Evolutionary conservation across 2,329 filamentous ascomycete species (phyloP).

Genomic region (Aspergillus chevalieri): DNA sequence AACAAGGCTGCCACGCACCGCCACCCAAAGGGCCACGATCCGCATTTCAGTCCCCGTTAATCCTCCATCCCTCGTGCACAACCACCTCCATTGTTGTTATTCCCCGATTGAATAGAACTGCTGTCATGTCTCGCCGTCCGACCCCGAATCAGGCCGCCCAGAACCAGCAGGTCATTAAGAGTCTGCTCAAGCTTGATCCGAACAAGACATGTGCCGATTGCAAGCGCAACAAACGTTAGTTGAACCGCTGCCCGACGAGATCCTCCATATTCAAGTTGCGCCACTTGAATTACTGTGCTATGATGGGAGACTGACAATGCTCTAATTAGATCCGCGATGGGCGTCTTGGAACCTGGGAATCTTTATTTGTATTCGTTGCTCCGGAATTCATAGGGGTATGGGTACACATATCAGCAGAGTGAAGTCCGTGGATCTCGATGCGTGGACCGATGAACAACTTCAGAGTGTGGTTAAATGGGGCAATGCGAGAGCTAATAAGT

Average conservation of each 20-base stretch:
- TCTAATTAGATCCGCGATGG: constrained; percentile 78
- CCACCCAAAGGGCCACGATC: constrained; percentile 7
- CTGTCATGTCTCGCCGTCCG: constrained; percentile 44
- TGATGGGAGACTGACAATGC: constrained; percentile 11
- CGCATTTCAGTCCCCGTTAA: constrained; percentile 25
- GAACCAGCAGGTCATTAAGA: constrained; percentile 92
- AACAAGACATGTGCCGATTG: constrained; percentile 98
- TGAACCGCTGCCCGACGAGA: constrained; percentile 7
- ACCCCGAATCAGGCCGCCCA: constrained; percentile 82
- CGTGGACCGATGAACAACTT: constrained; percentile 97
- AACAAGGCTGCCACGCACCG: not conserved
- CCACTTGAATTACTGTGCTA: too few species aligned
- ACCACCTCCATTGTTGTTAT: not conserved
- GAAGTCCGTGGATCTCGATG: constrained; percentile 95
- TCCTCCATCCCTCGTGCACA: constrained; percentile 12
- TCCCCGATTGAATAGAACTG: not conserved
- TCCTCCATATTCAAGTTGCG: not conserved
- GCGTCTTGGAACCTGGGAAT: constrained; percentile 97
- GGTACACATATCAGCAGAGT: constrained; percentile 97
- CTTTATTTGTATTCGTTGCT: constrained; percentile 97
- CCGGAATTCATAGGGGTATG: constrained; percentile 97
- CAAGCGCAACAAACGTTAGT: constrained; percentile 94
- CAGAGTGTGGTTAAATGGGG: constrained; percentile 93
- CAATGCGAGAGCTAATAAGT: constrained; percentile 93
- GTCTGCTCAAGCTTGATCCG: constrained; percentile 81